These are phyloP conservation scores for Taphrina flavorubra DNA, from an alignment of 1,139 yeast genomes.

Conservation along the genomic window DNA sequence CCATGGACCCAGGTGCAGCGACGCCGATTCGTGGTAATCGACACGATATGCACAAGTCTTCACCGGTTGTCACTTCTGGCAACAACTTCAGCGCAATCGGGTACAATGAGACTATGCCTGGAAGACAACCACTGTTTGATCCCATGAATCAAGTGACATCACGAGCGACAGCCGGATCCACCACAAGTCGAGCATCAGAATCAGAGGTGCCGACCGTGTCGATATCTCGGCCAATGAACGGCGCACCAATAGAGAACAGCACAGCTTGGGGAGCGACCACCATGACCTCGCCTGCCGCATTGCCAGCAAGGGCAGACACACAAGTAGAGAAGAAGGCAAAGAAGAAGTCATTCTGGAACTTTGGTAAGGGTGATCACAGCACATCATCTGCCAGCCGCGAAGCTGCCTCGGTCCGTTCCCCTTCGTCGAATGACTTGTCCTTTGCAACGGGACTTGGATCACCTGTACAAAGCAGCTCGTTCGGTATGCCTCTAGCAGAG, in stretches of 20 bases:
- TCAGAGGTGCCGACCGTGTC: conserved; percentile 2
- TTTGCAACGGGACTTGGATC: neutral
- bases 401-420: neutral
- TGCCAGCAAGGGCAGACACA: neutral
- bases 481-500: conserved; percentile 68
- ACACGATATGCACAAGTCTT: neutral
- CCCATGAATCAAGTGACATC: conserved; percentile 2
- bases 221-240: conserved; percentile 34
- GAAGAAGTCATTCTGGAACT: conserved; percentile 43
- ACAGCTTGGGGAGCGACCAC: conserved; percentile 27
- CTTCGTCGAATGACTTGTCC: conserved; percentile 15
- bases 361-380: conserved; percentile 37
- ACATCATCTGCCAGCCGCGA: conserved; percentile 13
- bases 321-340: conserved; percentile 26
- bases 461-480: conserved; percentile 52
- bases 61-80: neutral
- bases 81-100: conserved; percentile 16
- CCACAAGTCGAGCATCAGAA: neutral
- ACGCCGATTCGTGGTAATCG: neutral
- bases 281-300: conserved; percentile 19
- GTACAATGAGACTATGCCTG: conserved; percentile 13
- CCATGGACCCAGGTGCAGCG: neutral
- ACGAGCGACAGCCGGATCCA: neutral
- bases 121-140: conserved; percentile 11
- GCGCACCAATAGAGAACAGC: conserved; percentile 28